Evolutionary conservation across 805 yeast genomes (phyloP), one percentile per base, ranked within the genome.

Genomic region (Yarrowia bubula): DNA sequence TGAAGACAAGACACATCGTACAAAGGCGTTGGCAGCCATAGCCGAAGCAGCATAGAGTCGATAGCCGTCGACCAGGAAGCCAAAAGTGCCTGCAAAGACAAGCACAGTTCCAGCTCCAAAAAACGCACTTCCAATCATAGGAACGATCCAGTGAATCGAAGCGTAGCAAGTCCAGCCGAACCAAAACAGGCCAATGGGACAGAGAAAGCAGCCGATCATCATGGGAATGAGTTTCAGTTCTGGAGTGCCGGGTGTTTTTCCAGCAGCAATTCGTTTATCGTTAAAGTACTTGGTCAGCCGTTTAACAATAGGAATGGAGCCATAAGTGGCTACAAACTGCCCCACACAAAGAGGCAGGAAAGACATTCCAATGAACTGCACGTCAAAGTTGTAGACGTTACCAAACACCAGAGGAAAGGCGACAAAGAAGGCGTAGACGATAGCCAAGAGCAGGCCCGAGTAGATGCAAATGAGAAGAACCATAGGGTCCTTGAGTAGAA

Each of bases 1-100:
- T 7, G 90, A 85, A 9, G 96, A 90, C 67, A 88, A 74, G 37
- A 87, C 69, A 73, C 90, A 90, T 77, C 97, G 83, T 66, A 87
- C 75, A 71, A 92, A 79, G 74, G 89, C 90, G 76, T 91, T 92
- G 13, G 96, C 97, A 39, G 96, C 96, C 67, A 90, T 75, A 3
- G 96, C 93, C n/a, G 93, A 86, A 0, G 97, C 96, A 22, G 90
- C 88, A 38, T 83, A 81, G 38, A 85, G 75, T 53, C 76, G 74
- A 70, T 79, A 73, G 6, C 78, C 68, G 38, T 67, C 71, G 4
- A 39, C 88, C 76, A 71, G 88, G 88, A 69, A 83, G 81, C 69
- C 86, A 86, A 67, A 85, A 80, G 17, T 85, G 78, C 69, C 84
- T 88, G 75, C 87, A 88, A 15, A 85, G 84, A 5, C 86, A 82